A percentile compares a stretch with the other conserved stretches of the same genome.
Evolutionary conservation across 768 basidiomycete species (phyloP).

Genomic region (Macrocybe gigantea): DNA sequence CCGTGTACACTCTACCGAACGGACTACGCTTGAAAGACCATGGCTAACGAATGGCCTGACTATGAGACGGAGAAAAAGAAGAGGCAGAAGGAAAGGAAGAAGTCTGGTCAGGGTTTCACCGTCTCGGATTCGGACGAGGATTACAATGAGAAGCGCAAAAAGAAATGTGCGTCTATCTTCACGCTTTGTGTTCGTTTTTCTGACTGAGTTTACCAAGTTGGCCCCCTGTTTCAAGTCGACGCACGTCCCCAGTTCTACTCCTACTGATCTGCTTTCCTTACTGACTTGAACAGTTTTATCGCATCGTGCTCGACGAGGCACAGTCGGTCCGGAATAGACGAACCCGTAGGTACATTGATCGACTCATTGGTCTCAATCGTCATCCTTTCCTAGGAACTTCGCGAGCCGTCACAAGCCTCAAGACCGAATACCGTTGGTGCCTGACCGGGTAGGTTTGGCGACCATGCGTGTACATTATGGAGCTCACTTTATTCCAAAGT

Average conservation of each 20-base stretch:
- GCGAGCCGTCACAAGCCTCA: conserved; percentile 48
- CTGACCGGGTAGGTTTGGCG: conserved; percentile 45
- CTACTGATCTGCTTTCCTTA: not conserved
- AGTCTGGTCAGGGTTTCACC: conserved; percentile 22
- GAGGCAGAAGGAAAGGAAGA: conserved; percentile 34
- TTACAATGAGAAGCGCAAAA: conserved; percentile 22
- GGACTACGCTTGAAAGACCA: conserved; percentile 31
- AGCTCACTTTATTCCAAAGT: conserved; percentile 16
- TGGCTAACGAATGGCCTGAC: conserved; percentile 56
- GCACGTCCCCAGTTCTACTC: conserved; percentile 18
- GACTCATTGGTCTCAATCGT: not conserved
- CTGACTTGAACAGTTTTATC: conserved; percentile 34
- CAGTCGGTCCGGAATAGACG: conserved; percentile 47
- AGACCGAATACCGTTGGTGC: conserved; percentile 55
- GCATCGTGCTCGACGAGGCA: conserved; percentile 52
- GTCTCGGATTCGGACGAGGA: conserved; percentile 29
- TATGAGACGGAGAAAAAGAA: conserved; percentile 40
- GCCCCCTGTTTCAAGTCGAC: conserved; percentile 45
- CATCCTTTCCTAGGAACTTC: conserved; percentile 34
- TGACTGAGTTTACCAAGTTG: conserved; percentile 19
- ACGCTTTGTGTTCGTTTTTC: not conserved
- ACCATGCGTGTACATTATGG: not conserved
- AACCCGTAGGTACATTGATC: conserved; percentile 30
- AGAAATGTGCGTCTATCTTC: conserved; percentile 17
- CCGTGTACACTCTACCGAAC: not conserved